A percentile compares a stretch with the other conserved stretches of the same genome.
phyloP scores from a whole-genome alignment of 2,329 filamentous ascomycete genomes.

The Sporothrix sp. region DNA sequence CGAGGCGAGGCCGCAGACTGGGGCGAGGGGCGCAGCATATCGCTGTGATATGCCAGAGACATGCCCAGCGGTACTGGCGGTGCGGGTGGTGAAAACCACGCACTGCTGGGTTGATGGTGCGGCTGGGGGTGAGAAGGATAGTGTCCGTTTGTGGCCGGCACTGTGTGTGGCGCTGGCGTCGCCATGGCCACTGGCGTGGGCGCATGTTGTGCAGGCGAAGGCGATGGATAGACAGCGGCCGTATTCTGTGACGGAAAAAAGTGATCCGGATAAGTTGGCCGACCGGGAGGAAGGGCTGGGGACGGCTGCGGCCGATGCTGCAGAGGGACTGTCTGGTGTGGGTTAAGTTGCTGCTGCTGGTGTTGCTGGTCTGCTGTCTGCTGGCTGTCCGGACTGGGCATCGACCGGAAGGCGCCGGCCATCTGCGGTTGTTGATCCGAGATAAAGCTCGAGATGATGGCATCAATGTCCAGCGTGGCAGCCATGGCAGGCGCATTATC shows the following conservation, averaged over 20 bases:
- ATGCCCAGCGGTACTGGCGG: neutral
- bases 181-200: neutral
- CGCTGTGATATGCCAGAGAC: neutral
- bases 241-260: neutral
- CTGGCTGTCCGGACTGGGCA: neutral
- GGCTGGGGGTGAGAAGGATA: neutral
- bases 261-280: neutral
- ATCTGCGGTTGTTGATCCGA: conserved; percentile 1
- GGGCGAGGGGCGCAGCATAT: neutral
- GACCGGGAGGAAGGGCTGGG: neutral
- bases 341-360: neutral
- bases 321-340: neutral
- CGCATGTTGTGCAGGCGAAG: neutral
- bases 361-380: neutral
- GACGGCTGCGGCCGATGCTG: neutral
- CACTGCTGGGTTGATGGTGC: neutral
- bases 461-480: conserved; percentile 7
- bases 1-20: neutral
- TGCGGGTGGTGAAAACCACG: neutral
- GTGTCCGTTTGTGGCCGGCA: neutral
- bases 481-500: neutral
- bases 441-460: conserved; percentile 8
- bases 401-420: conserved; percentile 3
- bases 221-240: neutral
- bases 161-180: neutral